These are phyloP conservation scores for Acacia acuminata DNA, from an alignment of 306 rosid genomes.

Conservation along the genomic window DNA sequence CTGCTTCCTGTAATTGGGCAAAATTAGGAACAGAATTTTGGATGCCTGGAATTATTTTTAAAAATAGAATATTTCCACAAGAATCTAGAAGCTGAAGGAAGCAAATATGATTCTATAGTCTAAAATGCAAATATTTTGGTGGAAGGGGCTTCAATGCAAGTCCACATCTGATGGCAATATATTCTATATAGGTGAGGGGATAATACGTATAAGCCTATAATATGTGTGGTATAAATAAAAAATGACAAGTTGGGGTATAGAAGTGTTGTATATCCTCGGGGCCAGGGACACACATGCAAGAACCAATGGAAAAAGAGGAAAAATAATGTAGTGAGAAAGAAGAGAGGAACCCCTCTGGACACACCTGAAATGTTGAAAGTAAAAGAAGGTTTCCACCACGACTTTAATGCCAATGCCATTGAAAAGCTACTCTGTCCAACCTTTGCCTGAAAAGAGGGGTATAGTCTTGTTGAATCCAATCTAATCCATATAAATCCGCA, in stretches of 20 bases:
- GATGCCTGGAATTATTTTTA: conserved; percentile 2
- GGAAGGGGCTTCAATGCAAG: not conserved
- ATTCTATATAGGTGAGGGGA: not conserved
- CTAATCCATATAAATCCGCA: conserved; percentile 9
- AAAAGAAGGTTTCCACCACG: conserved; percentile 99
- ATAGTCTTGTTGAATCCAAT: conserved; percentile 35
- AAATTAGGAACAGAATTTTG: not conserved
- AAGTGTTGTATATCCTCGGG: not conserved
- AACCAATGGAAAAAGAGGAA: not conserved
- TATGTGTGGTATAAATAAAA: not conserved
- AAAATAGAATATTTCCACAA: not conserved
- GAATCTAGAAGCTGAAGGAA: not conserved
- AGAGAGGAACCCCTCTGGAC: conserved; percentile 22
- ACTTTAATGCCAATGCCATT: conserved; percentile 75
- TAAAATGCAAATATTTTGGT: not conserved
- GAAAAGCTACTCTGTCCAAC: conserved; percentile 78
- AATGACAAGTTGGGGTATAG: not conserved
- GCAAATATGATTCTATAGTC: conserved; percentile 20
- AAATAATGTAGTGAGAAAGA: conserved; percentile 8
- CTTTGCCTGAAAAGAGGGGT: conserved; percentile 67
- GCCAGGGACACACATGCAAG: not conserved
- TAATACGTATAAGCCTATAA: conserved; percentile 4
- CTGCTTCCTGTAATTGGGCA: not conserved
- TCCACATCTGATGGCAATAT: not conserved
- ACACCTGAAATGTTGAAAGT: conserved; percentile 87